phyloP scores from a whole-genome alignment of 2,329 filamentous ascomycete species.

The Cercospora sp. region DNA sequence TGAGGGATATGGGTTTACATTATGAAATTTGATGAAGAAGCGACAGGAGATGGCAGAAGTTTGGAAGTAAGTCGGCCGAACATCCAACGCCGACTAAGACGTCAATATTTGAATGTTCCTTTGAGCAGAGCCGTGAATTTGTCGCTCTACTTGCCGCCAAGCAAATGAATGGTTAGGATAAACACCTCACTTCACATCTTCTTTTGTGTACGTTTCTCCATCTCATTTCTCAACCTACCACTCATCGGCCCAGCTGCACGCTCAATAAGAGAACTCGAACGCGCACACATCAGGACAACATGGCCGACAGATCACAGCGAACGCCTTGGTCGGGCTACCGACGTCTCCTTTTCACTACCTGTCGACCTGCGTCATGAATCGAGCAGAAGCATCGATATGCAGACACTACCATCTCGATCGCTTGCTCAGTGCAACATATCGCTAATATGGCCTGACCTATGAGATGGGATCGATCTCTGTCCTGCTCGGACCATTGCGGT shows the following conservation, averaged over 20 bases:
- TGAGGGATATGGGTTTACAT: not conserved
- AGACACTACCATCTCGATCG: not conserved
- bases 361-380: not conserved
- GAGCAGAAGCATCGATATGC: not conserved
- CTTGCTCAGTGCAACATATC: not conserved
- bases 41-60: not conserved
- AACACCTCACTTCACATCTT: not conserved
- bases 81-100: not conserved
- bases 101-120: not conserved
- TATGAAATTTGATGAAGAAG: not conserved
- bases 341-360: not conserved
- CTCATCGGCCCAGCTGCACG: not conserved
- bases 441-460: not conserved
- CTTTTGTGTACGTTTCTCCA: not conserved
- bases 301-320: not conserved
- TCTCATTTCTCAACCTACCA: not conserved
- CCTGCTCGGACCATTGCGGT: slow-evolving; percentile 4
- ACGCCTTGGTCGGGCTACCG: not conserved
- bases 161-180: not conserved
- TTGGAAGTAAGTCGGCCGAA: not conserved
- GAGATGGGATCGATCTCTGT: not conserved
- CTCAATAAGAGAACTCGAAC: not conserved
- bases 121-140: not conserved
- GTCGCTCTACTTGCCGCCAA: not conserved
- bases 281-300: not conserved